Conservation (phyloP, 768 basidiomycete genomes). For the Panus rudis region DNA sequence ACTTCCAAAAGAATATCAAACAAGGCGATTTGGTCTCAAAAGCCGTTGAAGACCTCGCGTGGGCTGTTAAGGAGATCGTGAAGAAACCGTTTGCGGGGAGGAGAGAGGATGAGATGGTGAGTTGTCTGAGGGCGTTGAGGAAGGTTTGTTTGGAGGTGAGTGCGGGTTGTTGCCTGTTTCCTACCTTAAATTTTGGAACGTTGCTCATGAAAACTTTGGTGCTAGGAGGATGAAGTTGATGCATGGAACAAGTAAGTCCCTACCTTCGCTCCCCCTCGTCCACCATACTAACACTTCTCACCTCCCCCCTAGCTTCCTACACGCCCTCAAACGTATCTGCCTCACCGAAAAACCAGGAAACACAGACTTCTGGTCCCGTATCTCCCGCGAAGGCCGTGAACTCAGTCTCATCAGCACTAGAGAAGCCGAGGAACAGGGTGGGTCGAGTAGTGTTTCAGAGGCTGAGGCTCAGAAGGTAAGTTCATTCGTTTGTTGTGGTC, state of each 20-base stretch:
- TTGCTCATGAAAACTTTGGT: neutral
- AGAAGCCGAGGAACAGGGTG: conserved; percentile 58
- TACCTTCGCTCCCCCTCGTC: neutral
- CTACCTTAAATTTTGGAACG: neutral
- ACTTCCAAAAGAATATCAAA: conserved; percentile 66
- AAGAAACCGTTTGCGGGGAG: conserved; percentile 62
- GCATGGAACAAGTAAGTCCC: conserved; percentile 66
- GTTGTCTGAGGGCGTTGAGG: conserved; percentile 66
- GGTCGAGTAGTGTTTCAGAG: conserved; percentile 50
- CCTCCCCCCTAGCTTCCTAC: conserved; percentile 45
- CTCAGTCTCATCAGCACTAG: conserved; percentile 55
- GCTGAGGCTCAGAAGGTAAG: conserved; percentile 45
- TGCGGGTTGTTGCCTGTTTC: neutral
- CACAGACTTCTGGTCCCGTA: conserved; percentile 55
- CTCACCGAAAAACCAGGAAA: conserved; percentile 47
- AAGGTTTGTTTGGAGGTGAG: conserved; percentile 57
- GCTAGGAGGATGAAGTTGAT: conserved; percentile 75
- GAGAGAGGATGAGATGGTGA: conserved; percentile 61
- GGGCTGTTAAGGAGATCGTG: conserved; percentile 65
- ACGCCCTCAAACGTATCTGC: conserved; percentile 51
- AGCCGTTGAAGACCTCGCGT: conserved; percentile 74
- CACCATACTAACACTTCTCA: neutral
- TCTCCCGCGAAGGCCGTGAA: conserved; percentile 36
- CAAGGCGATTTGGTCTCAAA: conserved; percentile 78
- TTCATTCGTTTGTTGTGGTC: no score